Conservation (phyloP, 208 protist species). For the Trypanosoma caninum region DNA sequence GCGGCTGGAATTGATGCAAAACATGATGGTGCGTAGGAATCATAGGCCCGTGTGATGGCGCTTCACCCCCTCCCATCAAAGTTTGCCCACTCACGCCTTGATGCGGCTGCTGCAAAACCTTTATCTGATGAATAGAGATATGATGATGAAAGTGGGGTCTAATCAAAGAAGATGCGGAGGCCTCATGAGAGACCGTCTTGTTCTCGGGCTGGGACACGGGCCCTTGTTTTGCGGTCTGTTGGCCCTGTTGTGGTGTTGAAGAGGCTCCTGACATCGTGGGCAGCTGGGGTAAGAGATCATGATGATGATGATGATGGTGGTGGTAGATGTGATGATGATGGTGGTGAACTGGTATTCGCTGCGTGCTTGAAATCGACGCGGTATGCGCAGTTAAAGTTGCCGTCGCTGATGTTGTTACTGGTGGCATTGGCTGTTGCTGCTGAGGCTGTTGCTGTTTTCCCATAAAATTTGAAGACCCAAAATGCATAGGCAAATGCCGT, state of each 20-base stretch:
- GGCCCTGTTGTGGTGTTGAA: not conserved
- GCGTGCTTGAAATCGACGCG: not conserved
- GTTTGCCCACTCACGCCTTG: slow-evolving; percentile 8
- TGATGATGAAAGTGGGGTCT: slow-evolving; percentile 23
- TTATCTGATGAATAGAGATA: slow-evolving; percentile 11
- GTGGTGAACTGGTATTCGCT: slow-evolving; percentile 6
- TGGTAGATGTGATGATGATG: slow-evolving; percentile 19
- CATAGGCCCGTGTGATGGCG: slow-evolving; percentile 5
- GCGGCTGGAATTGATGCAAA: slow-evolving; percentile 30
- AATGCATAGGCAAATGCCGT: slow-evolving; percentile 5
- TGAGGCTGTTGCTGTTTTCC: slow-evolving; percentile 13
- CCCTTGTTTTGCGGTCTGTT: slow-evolving; percentile 12
- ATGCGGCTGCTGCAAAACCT: slow-evolving; percentile 2
- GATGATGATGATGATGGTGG: slow-evolving; percentile 21
- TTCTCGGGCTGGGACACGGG: slow-evolving; percentile 7
- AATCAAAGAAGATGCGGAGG: slow-evolving; percentile 9
- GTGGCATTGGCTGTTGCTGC: not conserved
- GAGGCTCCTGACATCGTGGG: not conserved
- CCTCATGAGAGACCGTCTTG: slow-evolving; percentile 10
- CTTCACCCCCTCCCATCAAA: slow-evolving; percentile 15
- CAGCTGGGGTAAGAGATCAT: slow-evolving; percentile 18
- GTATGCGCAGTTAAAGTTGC: not conserved
- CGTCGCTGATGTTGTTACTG: slow-evolving; percentile 4
- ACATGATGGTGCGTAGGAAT: slow-evolving; percentile 28
- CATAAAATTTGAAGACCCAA: slow-evolving; percentile 8